Base-by-base conservation (phyloP, 768 basidiomycete genomes). In the Clitopilus hobsonii region DNA sequence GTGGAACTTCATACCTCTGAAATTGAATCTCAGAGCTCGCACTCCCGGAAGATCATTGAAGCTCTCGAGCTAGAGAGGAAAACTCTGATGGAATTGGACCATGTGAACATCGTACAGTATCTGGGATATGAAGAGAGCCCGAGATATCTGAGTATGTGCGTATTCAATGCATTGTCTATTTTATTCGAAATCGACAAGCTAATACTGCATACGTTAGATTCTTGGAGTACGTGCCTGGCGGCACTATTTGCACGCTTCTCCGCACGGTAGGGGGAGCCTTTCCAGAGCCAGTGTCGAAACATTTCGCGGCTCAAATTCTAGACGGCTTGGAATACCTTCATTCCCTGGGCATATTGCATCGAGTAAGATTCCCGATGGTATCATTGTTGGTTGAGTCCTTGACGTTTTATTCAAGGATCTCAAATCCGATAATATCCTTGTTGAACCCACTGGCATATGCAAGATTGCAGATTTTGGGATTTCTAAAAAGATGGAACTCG, bases 401-500 rank as follows among this genome's bases (percentile, higher is more conserved):
- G n/a, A n/a, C n/a, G n/a, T n/a, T n/a, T n/a, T n/a, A n/a, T n/a
- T n/a, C 28, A 60, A 91, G 89, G 92, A 98, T 67, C 74, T 98
- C 58, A 97, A 97, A 71, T 88, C 91, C 7, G 94, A 97, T 65
- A 98, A 97, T 64, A 94, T 98, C 61, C 81, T 98, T 14, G 88
- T 96, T 16, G 93, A 95, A 65, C 81, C 80, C 24, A 76, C 81
- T 14, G 95, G 95, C 0, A 70, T 87, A 51, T 94, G 93, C 78
- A 97, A 97, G 71, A 97, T 98, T 45, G 90, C 91, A 1, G 94
- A 97, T 69, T 98, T 98, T 65, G 95, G 95, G 20, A 96, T 96
- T 56, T 94, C 92, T n/a, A 97, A 95, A 67, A 85, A 85, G 61
- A 85, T 90, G 52, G 86, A 88, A 53, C 83, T 90, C 59, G 80